Base-by-base conservation (phyloP, 176 grass and related monocot genomes). In the Musa beccarii region DNA sequence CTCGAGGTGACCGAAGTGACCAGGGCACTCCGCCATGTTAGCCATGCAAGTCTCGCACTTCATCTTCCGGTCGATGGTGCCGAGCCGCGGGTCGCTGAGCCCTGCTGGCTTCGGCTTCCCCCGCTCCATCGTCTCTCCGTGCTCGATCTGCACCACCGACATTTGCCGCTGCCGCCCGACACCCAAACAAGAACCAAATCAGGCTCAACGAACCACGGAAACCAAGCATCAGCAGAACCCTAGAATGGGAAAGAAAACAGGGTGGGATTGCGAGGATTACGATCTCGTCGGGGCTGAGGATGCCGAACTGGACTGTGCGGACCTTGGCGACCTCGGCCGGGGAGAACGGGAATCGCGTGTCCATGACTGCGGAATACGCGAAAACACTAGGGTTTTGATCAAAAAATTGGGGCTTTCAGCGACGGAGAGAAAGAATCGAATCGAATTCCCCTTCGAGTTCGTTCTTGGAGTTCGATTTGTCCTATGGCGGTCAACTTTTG, bases 41-140 rank as follows among this genome's bases (percentile, higher is more conserved):
- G 94, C 94, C 88, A 93, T 98, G 76, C 94, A 98, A 70, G 94
- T 98, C 62, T 98, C 94, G 0, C 94, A 93, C 76, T 98, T 98
- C 80, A 91, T 89, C 77, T 98, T 98, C 29, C 94, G 81, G 53
- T 93, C 94, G 15, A 98, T 98, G 50, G 94, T 98, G 20, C 94
- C 94, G 55, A 98, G 71, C 66, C 90, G 84, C 59, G 94, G 88
- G 59, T 98, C 94, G 79, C 94, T 98, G 14, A 98, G 84, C 22
- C 94, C 94, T n/a, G 66, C 88, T 57, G 88, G 82, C 59, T 98
- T 98, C 0, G 90, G 90, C 81, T 98, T 98, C 15, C 94, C 94
- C 69, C 88, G 85, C 78, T 98, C 94, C 94, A 98, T 93, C 29
- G 94, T 98, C 82, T 98, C 94, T 51, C 88, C 79, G 66, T 98